Percentiles rank a stretch among this genome's conserved stretches.
phyloP scores from a whole-genome alignment of 2,329 filamentous ascomycete genomes.

The Penicillium concentricum region DNA sequence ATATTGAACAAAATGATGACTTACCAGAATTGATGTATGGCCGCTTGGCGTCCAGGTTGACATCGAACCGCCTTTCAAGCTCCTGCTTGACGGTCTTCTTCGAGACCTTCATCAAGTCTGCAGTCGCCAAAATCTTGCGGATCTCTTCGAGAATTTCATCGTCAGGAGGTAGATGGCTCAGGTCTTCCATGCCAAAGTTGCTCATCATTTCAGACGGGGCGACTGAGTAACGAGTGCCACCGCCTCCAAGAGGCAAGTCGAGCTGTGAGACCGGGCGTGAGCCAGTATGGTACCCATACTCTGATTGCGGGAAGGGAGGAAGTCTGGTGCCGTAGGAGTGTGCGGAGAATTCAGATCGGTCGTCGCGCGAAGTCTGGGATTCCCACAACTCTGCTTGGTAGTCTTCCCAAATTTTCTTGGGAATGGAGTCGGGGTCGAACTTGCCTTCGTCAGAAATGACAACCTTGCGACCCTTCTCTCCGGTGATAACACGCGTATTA shows the following conservation, averaged over 20 bases:
- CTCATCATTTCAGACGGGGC: constrained; percentile 71
- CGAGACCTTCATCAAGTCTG: constrained; percentile 95
- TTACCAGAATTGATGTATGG: constrained; percentile 91
- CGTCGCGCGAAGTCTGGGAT: constrained; percentile 77
- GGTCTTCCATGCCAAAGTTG: constrained; percentile 72
- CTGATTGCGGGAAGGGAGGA: constrained; percentile 59
- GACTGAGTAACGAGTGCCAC: constrained; percentile 72
- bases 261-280: constrained; percentile 62
- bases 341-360: constrained; percentile 88
- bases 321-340: constrained; percentile 91
- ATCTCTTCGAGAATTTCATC: constrained; percentile 92
- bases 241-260: constrained; percentile 50
- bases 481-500: constrained; percentile 95
- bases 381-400: constrained; percentile 99
- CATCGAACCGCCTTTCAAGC: constrained; percentile 84
- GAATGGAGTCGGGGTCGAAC: constrained; percentile 89
- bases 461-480: constrained; percentile 88
- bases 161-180: constrained; percentile 77
- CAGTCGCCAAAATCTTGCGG: constrained; percentile 83
- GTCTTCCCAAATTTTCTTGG: constrained; percentile 98
- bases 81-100: constrained; percentile 98
- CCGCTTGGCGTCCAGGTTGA: constrained; percentile 81
- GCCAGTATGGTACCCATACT: constrained; percentile 65
- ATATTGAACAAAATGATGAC: constrained; percentile 36
- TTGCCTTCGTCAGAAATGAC: constrained; percentile 96